Evolutionary conservation across 2,329 filamentous ascomycete genomes (phyloP).

Genomic region (Pseudogymnoascus sp.): DNA sequence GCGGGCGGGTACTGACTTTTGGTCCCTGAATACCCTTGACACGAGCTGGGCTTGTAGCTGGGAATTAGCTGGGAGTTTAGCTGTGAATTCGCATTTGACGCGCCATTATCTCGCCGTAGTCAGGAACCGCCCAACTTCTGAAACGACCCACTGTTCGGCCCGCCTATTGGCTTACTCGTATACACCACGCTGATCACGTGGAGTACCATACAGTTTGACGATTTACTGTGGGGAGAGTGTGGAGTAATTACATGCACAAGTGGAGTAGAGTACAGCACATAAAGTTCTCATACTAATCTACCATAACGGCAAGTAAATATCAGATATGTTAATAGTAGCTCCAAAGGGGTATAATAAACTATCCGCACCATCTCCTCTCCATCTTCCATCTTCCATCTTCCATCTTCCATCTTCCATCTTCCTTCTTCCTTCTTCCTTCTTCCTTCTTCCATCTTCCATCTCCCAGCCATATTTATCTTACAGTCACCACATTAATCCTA

Average conservation of each 20-base stretch:
- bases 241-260: too few species aligned
- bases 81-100: not conserved
- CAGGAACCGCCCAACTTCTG: not conserved
- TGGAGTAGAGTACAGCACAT: not conserved
- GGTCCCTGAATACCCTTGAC: not conserved
- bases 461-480: not conserved
- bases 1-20: not conserved
- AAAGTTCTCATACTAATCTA: not conserved
- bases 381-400: not conserved
- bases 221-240: not conserved
- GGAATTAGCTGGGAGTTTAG: not conserved
- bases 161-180: not conserved
- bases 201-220: not conserved
- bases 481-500: conserved; percentile 25
- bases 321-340: not conserved
- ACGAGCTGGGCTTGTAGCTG: not conserved
- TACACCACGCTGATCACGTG: not conserved
- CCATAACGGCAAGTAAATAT: not conserved
- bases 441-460: not conserved
- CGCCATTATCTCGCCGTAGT: not conserved
- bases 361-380: not conserved
- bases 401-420: not conserved
- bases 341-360: conserved; percentile 2
- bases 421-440: not conserved
- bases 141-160: not conserved